Evolutionary conservation across 306 rosid genomes (phyloP), one percentile per base, ranked within the genome.

Genomic region (Phaseolus lunatus): DNA sequence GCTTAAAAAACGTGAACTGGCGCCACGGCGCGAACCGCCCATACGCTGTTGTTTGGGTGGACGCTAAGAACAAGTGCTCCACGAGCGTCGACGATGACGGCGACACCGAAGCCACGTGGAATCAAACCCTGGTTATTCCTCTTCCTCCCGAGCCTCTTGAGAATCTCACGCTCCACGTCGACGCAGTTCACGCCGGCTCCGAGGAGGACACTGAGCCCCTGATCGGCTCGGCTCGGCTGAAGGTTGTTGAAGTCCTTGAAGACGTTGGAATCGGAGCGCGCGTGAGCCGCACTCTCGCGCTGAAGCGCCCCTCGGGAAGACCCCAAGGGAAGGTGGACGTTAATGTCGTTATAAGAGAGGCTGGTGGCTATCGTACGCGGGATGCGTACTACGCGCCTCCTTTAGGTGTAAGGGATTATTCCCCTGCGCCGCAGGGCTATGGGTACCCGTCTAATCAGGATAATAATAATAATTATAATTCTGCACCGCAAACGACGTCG

Each of bases 1-100:
- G 80, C 20, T 84, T 94, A 31, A 94, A 94, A 84, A 94, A 94
- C 87, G 87, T 94, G 65, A 94, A 94, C 81, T 92, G 98, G 98
- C 93, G 93, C 26, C 41, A 89, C 81, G 98, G 98, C 9, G 37
- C 81, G 0, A 78, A 77, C 75, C 80, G 59, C 59, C 95, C 98
- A 0, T 94, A 92, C 87, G 97, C 84, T 81, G 96, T 94, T 76
- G 90, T 92, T 2, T 94, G 97, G 95, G 89, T 92, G 1, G 95
- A 94, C 66, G 83, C 96, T 2, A 78, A 33, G 0, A 80, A 69
- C 81, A 92, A 88, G 27, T 53, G 68, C 65, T 80, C 95, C 37
- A 76, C 90, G n/a, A 77, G 27, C 0, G 86, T 88, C 20, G 95
- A 90, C 68, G 84, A 83, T 2, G 24, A 33, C 2, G 92, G 96